Conservation (phyloP, 2,329 filamentous ascomycete species). For the Lachnellula suecica region DNA sequence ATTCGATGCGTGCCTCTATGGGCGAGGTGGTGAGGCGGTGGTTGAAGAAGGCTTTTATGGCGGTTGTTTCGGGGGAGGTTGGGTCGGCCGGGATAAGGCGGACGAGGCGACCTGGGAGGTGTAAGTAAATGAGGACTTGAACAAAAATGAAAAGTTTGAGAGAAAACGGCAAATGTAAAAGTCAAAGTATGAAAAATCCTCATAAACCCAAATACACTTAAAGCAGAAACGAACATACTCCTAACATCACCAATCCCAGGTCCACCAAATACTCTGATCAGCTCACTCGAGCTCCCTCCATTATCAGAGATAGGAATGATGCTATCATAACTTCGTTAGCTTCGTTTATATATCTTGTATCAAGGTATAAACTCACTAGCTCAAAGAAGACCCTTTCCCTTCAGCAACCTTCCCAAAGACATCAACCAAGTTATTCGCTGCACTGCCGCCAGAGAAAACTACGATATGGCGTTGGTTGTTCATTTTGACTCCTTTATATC, state of each 20-base stretch:
- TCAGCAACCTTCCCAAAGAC: slow-evolving; percentile 66
- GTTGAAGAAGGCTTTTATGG: slow-evolving; percentile 84
- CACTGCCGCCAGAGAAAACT: slow-evolving; percentile 88
- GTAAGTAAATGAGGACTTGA: too few relatives aligned
- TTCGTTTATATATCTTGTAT: not conserved
- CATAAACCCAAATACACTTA: too few relatives aligned
- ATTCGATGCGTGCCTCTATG: slow-evolving; percentile 67
- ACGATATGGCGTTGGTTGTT: slow-evolving; percentile 48
- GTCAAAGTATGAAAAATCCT: too few relatives aligned
- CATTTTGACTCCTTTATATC: not conserved
- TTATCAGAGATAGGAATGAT: slow-evolving; percentile 97
- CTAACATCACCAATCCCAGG: slow-evolving; percentile 80
- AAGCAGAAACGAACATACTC: too few relatives aligned
- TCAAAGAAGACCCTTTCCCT: slow-evolving; percentile 31
- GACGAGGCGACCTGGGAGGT: slow-evolving; percentile 71
- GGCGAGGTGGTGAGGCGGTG: slow-evolving; percentile 70
- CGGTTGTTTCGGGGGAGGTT: slow-evolving; percentile 61
- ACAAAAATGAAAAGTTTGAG: slow-evolving; percentile 1
- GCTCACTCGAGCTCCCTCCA: slow-evolving; percentile 87
- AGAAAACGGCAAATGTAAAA: not conserved
- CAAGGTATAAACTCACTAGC: slow-evolving; percentile 33
- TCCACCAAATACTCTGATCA: slow-evolving; percentile 92
- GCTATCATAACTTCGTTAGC: slow-evolving; percentile 57
- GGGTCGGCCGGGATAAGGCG: slow-evolving; percentile 76
- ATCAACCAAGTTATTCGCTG: slow-evolving; percentile 92